Evolutionary conservation across 352 stramenopile species (phyloP).

Genomic region (Detonula confervacea): DNA sequence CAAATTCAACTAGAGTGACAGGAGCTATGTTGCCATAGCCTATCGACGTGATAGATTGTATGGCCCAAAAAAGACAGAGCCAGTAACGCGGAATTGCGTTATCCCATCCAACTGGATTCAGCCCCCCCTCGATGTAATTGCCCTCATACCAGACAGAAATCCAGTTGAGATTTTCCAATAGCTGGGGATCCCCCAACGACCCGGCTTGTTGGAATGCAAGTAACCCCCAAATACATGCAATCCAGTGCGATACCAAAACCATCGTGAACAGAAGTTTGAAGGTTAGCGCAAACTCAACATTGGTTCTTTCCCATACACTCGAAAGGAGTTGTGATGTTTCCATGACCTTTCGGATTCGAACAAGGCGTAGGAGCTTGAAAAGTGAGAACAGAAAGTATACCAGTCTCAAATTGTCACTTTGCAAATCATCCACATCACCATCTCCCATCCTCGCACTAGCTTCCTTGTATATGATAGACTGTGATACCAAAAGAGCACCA

Average conservation of each 20-base stretch:
- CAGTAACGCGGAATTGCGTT: slow-evolving; percentile 56
- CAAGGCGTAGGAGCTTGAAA: slow-evolving; percentile 51
- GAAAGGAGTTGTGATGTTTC: slow-evolving; percentile 24
- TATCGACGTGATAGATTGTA: slow-evolving; percentile 72
- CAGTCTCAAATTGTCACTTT: not conserved
- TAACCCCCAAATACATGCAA: slow-evolving; percentile 61
- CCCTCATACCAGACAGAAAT: slow-evolving; percentile 53
- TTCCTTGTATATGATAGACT: slow-evolving; percentile 4
- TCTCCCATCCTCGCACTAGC: not conserved
- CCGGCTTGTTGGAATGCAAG: slow-evolving; percentile 50
- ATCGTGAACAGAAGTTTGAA: slow-evolving; percentile 61
- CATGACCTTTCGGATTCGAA: slow-evolving; percentile 40
- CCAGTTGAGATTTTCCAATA: slow-evolving; percentile 50
- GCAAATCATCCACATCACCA: not conserved
- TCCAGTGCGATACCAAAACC: slow-evolving; percentile 48
- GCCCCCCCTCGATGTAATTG: slow-evolving; percentile 39
- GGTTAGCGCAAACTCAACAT: slow-evolving; percentile 24
- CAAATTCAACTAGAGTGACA: slow-evolving; percentile 58
- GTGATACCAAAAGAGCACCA: not conserved
- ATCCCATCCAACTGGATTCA: slow-evolving; percentile 60
- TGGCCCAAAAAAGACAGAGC: slow-evolving; percentile 68
- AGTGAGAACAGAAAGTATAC: slow-evolving; percentile 35
- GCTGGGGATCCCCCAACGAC: slow-evolving; percentile 38
- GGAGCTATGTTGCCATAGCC: slow-evolving; percentile 69
- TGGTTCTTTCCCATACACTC: slow-evolving; percentile 28